These are phyloP conservation scores for Sporothrix luriei DNA, from an alignment of 2,329 filamentous ascomycete genomes.

Conservation along the genomic window DNA sequence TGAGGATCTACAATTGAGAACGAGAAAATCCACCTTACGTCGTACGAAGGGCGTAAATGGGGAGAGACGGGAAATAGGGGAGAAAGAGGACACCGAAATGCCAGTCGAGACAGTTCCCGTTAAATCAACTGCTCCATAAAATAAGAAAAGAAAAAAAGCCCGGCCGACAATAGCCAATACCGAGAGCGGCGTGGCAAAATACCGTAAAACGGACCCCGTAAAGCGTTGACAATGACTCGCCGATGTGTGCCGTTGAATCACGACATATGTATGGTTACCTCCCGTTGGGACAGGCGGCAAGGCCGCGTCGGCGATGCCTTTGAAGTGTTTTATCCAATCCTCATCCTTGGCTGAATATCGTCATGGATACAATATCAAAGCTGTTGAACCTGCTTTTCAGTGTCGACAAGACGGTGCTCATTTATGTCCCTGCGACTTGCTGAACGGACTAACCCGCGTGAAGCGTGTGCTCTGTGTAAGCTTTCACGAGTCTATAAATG, in stretches of 20 bases:
- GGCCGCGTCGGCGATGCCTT: background rate
- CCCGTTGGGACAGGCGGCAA: background rate
- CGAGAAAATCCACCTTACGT: background rate
- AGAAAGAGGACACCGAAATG: background rate
- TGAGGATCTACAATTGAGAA: conserved; percentile 15
- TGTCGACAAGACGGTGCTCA: background rate
- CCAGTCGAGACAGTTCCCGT: background rate
- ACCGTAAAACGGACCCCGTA: no score
- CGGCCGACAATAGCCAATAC: background rate
- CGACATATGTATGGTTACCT: no score
- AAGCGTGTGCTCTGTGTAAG: background rate
- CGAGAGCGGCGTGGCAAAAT: background rate
- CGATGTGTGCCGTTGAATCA: no score
- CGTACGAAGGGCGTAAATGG: background rate
- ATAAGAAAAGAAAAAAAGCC: background rate
- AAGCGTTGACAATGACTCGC: background rate
- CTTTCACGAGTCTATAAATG: background rate
- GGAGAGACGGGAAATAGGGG: background rate
- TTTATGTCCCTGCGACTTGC: background rate
- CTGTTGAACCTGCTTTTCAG: background rate
- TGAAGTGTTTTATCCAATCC: background rate
- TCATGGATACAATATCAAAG: background rate
- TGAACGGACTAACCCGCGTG: background rate
- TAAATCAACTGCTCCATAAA: conserved; percentile 7
- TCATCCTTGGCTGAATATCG: background rate